Percentiles rank a stretch among this genome's conserved stretches.
Evolutionary conservation across 257 asterid species (phyloP).

Genomic region (Nyctanthes arbortristis): DNA sequence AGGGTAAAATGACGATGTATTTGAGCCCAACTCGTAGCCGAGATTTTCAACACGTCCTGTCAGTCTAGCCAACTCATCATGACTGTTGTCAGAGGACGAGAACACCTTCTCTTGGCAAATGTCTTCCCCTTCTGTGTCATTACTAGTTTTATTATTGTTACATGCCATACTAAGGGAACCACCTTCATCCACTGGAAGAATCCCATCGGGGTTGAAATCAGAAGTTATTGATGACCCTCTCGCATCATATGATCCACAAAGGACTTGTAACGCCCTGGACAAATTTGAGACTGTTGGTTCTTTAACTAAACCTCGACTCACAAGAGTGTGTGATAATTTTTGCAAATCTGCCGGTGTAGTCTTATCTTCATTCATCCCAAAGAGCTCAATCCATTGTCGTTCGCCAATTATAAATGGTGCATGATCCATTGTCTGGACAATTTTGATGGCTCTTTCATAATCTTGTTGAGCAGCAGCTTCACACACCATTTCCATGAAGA

Average conservation of each 20-base stretch:
- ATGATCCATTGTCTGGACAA: slow-evolving; percentile 58
- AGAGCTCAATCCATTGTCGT: slow-evolving; percentile 62
- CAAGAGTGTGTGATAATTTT: slow-evolving; percentile 44
- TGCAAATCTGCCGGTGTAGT: slow-evolving; percentile 38
- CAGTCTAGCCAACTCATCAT: slow-evolving; percentile 1
- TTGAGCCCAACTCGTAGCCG: slow-evolving; percentile 21
- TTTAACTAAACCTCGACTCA: slow-evolving; percentile 34
- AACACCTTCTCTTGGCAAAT: slow-evolving; percentile 17
- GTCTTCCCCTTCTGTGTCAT: slow-evolving; percentile 20
- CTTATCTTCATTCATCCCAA: slow-evolving; percentile 51
- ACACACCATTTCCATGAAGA: slow-evolving; percentile 70
- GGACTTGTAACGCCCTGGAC: slow-evolving; percentile 50
- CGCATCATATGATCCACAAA: slow-evolving; percentile 38
- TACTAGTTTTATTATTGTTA: not conserved
- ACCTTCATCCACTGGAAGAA: slow-evolving; percentile 11
- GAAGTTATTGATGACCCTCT: slow-evolving; percentile 25
- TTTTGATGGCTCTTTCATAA: slow-evolving; percentile 47
- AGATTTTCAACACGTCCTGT: slow-evolving; percentile 21
- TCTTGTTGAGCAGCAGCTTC: slow-evolving; percentile 50
- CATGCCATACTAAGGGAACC: not conserved
- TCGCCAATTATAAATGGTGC: slow-evolving; percentile 70
- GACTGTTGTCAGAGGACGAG: slow-evolving; percentile 6
- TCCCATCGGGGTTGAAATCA: slow-evolving; percentile 12
- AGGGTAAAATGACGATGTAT: slow-evolving; percentile 14
- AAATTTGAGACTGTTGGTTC: slow-evolving; percentile 61